A percentile compares a stretch with the other conserved stretches of the same genome.
Conservation (phyloP, 2,329 filamentous ascomycete species). For the Botrytis elliptica region DNA sequence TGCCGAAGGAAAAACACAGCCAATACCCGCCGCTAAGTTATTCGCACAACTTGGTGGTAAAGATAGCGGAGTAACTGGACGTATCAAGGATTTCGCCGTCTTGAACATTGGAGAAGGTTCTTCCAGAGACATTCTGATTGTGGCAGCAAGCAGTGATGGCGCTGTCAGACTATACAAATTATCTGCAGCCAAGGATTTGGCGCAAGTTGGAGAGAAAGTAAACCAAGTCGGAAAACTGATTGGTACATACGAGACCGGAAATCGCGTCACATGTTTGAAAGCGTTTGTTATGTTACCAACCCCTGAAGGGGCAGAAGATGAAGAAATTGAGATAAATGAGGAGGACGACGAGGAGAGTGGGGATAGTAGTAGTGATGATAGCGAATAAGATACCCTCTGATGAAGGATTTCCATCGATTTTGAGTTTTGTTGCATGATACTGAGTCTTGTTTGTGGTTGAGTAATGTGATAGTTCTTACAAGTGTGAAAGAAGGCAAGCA, state of each 20-base stretch:
- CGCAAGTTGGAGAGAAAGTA: conserved; percentile 39
- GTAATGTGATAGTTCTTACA: background rate
- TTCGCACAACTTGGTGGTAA: conserved; percentile 78
- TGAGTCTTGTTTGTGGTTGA: background rate
- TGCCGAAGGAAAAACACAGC: conserved; percentile 43
- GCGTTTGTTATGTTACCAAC: conserved; percentile 80
- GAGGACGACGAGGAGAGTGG: conserved; percentile 28
- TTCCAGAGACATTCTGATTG: conserved; percentile 53
- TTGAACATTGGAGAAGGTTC: conserved; percentile 40
- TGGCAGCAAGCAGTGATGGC: conserved; percentile 83
- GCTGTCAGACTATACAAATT: conserved; percentile 76
- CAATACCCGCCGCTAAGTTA: conserved; percentile 60
- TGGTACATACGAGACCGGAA: conserved; percentile 78
- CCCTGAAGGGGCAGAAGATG: conserved; percentile 58
- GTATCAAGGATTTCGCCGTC: conserved; percentile 87
- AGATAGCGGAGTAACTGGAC: conserved; percentile 63
- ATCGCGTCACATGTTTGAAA: conserved; percentile 84
- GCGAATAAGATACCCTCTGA: conserved; percentile 38
- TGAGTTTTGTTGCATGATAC: background rate
- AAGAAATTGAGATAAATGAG: conserved; percentile 31
- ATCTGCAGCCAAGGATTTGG: conserved; percentile 35
- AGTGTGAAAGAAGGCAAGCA: background rate
- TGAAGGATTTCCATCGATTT: conserved; percentile 11
- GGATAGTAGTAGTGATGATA: conserved; percentile 36
- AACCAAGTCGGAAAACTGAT: conserved; percentile 53